phyloP scores from a whole-genome alignment of 2,329 filamentous ascomycete genomes.

The Dactylellina leptospora region DNA sequence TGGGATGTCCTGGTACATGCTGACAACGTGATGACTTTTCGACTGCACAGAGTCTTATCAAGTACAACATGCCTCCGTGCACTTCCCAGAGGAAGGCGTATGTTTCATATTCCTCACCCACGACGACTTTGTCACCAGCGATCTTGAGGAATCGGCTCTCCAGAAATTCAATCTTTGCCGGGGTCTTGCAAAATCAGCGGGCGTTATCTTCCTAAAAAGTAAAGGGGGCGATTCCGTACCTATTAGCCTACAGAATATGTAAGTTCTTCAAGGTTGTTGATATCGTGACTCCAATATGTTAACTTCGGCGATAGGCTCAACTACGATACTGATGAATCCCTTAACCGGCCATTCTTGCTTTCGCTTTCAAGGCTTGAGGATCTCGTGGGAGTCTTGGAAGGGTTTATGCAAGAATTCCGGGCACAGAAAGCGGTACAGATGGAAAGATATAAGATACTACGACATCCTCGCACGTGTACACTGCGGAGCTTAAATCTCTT shows the following conservation, averaged over 20 bases:
- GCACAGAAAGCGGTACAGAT: conserved; percentile 2
- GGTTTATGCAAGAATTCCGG: conserved; percentile 27
- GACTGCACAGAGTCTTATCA: conserved; percentile 22
- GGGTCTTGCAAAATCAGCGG: conserved; percentile 16
- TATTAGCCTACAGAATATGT: conserved; percentile 6
- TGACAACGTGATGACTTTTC: not conserved
- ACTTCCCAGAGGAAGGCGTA: conserved; percentile 27
- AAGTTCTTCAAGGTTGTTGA: not conserved
- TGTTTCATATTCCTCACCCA: conserved; percentile 37
- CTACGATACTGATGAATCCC: not conserved
- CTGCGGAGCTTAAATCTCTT: conserved; percentile 38
- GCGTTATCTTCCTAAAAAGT: conserved; percentile 19
- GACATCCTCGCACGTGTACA: conserved; percentile 13
- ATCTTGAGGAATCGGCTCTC: conserved; percentile 11
- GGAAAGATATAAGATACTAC: conserved; percentile 13
- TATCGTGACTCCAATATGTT: not conserved
- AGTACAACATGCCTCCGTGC: conserved; percentile 28
- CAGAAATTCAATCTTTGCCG: conserved; percentile 21
- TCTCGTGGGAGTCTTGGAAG: conserved; percentile 21
- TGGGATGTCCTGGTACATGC: not conserved
- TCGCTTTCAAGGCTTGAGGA: conserved; percentile 22
- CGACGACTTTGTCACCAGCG: conserved; percentile 21
- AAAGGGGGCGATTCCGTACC: not conserved
- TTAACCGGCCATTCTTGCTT: conserved; percentile 21
- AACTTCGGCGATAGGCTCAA: conserved; percentile 3